Evolutionary conservation across 805 yeast genomes (phyloP), one percentile per base, ranked within the genome.

Genomic region (Metschnikowia cerradonensis): DNA sequence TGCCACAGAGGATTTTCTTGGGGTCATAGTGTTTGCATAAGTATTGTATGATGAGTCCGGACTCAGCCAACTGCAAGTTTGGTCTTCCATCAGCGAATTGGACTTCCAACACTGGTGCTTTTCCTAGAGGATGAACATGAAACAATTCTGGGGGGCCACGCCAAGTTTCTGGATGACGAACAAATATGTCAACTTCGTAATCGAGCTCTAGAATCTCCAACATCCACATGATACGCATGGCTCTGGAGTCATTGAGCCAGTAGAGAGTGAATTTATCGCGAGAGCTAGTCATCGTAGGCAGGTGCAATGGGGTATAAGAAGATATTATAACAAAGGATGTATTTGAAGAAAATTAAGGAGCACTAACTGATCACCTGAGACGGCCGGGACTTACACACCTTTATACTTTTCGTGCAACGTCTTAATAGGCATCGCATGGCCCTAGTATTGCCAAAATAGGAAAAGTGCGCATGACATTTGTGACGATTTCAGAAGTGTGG

Each of bases 191-290:
- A 17, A 83, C 65, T 13, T 77, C 79, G 59, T 82, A 86, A 23
- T 78, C 79, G 6, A 84, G 60, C 11, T 71, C 72, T 13, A 86
- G 67, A 46, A 82, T 78, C 52, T 84, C 88, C n/a, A 86, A 67
- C 43, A 82, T 66, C 87, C 89, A 86, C 31, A 80, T 60, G 8
- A 84, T 72, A 49, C 90, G 72, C 48, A 77, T 81, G 1, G 88
- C 67, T 60, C 91, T 72, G 3, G 89, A 83, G 15, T 75, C 67
- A 49, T 75, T 75, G 41, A 82, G 74, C 76, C 79, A 58, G 43
- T 52, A 54, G 15, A 58, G 47, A 11, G 59, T 54, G 48, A 58
- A 58, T 30, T 51, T 58, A 51, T 58, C 61, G 20, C 40, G 41
- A n/a, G 23, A 17, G 35, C 36, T 26, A 11, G 46, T 47, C 50